Evolutionary conservation across 495 filamentous ascomycete genomes (phyloP).

Genomic region (Talaromyces ruber): DNA sequence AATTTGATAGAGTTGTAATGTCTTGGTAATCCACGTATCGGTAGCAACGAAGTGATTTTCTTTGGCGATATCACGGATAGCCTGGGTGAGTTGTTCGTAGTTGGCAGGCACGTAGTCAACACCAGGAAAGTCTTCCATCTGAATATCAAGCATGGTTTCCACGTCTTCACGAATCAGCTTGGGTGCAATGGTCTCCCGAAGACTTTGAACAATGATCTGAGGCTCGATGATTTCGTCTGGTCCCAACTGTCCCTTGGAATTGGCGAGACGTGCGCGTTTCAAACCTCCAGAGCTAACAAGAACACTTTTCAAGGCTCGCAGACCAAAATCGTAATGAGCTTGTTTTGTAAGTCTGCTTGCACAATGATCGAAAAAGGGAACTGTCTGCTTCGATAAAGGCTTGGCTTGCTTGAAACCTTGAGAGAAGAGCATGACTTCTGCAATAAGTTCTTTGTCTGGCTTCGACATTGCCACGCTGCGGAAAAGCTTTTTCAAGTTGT

Average conservation of each 20-base stretch:
- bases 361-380: slow-evolving; percentile 96
- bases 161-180: slow-evolving; percentile 92
- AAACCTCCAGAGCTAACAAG: slow-evolving; percentile 93
- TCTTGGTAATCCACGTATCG: slow-evolving; percentile 93
- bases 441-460: slow-evolving; percentile 97
- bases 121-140: slow-evolving; percentile 80
- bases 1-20: slow-evolving; percentile 93
- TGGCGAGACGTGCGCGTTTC: slow-evolving; percentile 73
- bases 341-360: slow-evolving; percentile 76
- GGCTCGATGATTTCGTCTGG: slow-evolving; percentile 76
- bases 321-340: slow-evolving; percentile 96
- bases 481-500: slow-evolving; percentile 99
- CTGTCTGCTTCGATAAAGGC: slow-evolving; percentile 81
- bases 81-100: slow-evolving; percentile 64
- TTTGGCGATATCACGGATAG: slow-evolving; percentile 72
- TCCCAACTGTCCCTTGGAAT: slow-evolving; percentile 44
- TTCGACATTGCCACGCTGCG: slow-evolving; percentile 99
- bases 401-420: slow-evolving; percentile 97
- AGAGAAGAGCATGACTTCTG: slow-evolving; percentile 99
- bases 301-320: slow-evolving; percentile 96
- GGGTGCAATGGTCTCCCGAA: slow-evolving; percentile 95
- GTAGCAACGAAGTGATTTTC: slow-evolving; percentile 81
- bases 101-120: slow-evolving; percentile 88
- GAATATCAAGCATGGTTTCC: slow-evolving; percentile 75
- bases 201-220: slow-evolving; percentile 98